A percentile compares a stretch with the other conserved stretches of the same genome.
These are phyloP conservation scores for Aciculosporium take DNA, from an alignment of 2,329 filamentous ascomycete genomes.

Conservation along the genomic window DNA sequence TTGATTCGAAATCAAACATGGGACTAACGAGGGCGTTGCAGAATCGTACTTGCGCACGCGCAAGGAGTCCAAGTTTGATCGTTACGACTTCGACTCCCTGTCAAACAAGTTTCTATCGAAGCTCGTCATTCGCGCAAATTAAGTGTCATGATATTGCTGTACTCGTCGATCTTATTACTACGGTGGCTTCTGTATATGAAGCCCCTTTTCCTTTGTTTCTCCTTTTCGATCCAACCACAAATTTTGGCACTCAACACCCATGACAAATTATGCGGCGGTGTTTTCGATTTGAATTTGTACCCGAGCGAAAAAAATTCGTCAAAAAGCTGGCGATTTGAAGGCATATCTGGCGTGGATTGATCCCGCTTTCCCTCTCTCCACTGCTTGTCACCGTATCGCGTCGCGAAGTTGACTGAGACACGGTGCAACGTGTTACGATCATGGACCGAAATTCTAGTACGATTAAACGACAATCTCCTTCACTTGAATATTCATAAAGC, in stretches of 20 bases:
- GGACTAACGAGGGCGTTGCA: slow-evolving; percentile 26
- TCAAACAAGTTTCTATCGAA: slow-evolving; percentile 97
- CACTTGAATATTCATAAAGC: neutral
- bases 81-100: slow-evolving; percentile 82
- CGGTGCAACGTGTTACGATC: slow-evolving; percentile 22
- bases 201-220: slow-evolving; percentile 11
- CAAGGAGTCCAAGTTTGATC: slow-evolving; percentile 69
- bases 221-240: slow-evolving; percentile 17
- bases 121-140: slow-evolving; percentile 90
- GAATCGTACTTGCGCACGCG: slow-evolving; percentile 77
- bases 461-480: slow-evolving; percentile 21
- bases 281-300: slow-evolving; percentile 24
- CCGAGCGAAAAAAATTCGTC: slow-evolving; percentile 5
- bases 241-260: slow-evolving; percentile 17
- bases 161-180: neutral
- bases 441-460: slow-evolving; percentile 13
- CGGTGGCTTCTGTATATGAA: neutral
- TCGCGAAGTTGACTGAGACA: slow-evolving; percentile 18
- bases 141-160: neutral
- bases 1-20: neutral
- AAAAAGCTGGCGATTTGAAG: neutral
- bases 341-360: neutral
- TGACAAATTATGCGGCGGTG: slow-evolving; percentile 27
- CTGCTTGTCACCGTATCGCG: slow-evolving; percentile 19
- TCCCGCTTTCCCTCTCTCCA: slow-evolving; percentile 15